Evolutionary conservation across 768 basidiomycete species (phyloP).

Genomic region (Suillus bovinus): DNA sequence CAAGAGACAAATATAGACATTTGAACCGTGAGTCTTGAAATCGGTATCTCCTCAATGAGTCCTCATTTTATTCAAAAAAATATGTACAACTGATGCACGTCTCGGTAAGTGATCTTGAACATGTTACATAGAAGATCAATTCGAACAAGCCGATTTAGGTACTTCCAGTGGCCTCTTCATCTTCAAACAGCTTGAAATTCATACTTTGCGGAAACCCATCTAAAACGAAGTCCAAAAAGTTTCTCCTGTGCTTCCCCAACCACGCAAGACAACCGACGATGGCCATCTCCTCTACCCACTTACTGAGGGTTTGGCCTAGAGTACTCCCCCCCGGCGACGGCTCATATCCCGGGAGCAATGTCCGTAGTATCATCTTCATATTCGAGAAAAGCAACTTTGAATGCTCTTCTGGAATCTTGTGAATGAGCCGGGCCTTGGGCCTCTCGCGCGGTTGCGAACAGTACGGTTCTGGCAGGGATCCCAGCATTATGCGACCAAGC

Average conservation of each 20-base stretch:
- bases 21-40: too few relatives aligned
- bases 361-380: conserved; percentile 5
- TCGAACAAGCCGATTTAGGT: background rate
- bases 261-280: conserved; percentile 12
- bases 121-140: background rate
- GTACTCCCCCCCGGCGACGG: conserved; percentile 8
- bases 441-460: background rate
- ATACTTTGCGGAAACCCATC: background rate
- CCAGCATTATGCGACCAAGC: background rate
- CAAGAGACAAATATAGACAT: too few relatives aligned
- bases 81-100: background rate
- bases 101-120: background rate
- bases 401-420: conserved; percentile 8
- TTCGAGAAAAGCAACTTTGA: conserved; percentile 1
- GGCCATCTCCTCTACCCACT: conserved; percentile 10
- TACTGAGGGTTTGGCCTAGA: background rate
- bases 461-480: conserved; percentile 3
- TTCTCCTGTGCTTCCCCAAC: conserved; percentile 13
- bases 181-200: conserved; percentile 4
- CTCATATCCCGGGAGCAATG: background rate
- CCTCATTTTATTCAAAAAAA: background rate
- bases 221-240: conserved; percentile 3
- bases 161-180: background rate
- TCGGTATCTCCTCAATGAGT: too few relatives aligned
- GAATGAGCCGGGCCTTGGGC: conserved; percentile 5